Base-by-base conservation (phyloP, 495 filamentous ascomycete genomes). In the Trichoderma gamsii region DNA sequence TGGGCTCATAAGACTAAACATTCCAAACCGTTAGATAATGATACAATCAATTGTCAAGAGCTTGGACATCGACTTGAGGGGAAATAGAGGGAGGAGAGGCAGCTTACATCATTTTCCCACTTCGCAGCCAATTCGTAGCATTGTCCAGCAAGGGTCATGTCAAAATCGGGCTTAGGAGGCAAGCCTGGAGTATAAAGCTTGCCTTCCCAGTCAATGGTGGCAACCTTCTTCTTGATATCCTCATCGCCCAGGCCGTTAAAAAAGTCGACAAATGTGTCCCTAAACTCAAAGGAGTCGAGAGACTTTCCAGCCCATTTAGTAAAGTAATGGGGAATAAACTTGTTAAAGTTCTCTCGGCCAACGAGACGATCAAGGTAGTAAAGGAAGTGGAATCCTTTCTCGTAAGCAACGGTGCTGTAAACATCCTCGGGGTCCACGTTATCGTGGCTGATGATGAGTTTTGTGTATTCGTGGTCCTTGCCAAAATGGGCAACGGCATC, bases 301-400 rank as follows among this genome's bases (percentile, higher is more conserved):
- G 92, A 96, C 72, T 90, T 92, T 68, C 84, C 81, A 44, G 88
- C 83, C 82, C 88, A 97, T 15, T 79, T 88, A n/a, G 81, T 87
- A 76, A 97, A 97, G 77, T 97, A 97, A 76, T 97, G 86, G 44
- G 93, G 93, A 71, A 99, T 97, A 78, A 97, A 99, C 70, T 86
- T 88, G 81, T 97, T 89, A 79, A 92, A 99, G 73, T 91, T 89
- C 51, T 88, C 81, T 71, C 90, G 89, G n/a, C 93, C 92, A 2
- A 99, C 81, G 12, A 95, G 82, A 38, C 87, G 88, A 70, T 99
- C 95, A 11, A 99, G 84, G 70, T 91, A 85, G 75, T 89, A 97
- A 66, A 99, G 76, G 64, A 83, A 81, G 69, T 83, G 79, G 71
- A 83, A 82, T 56, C 79, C 83, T 76, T 89, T 89, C 72, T 88